Evolutionary conservation across 2,329 filamentous ascomycete genomes (phyloP).

Genomic region (Clarireedia homoeocarpa): DNA sequence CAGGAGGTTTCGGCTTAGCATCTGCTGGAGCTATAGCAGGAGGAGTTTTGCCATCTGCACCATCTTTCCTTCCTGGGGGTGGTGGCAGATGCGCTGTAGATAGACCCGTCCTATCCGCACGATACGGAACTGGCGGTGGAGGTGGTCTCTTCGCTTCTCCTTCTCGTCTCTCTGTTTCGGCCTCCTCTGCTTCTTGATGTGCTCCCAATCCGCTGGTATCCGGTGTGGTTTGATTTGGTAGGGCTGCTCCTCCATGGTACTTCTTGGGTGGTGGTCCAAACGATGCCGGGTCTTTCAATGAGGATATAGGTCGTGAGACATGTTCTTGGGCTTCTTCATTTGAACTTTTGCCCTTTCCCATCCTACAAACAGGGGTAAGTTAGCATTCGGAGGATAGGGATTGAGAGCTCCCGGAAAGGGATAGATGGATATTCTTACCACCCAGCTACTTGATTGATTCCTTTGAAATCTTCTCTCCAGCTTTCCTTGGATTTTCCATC

Average conservation of each 20-base stretch:
- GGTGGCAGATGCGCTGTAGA: conserved; percentile 50
- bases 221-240: conserved; percentile 25
- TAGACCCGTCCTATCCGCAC: conserved; percentile 52
- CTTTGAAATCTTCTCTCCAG: conserved; percentile 38
- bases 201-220: conserved; percentile 34
- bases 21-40: conserved; percentile 12
- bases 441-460: conserved; percentile 29
- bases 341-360: conserved; percentile 29
- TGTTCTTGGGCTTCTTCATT: conserved; percentile 19
- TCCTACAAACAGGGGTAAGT: conserved; percentile 6
- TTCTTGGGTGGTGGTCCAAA: conserved; percentile 62
- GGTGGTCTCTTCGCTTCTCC: conserved; percentile 23
- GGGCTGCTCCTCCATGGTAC: conserved; percentile 25
- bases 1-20: conserved; percentile 26
- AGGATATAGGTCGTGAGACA: conserved; percentile 42
- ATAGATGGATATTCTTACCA: conserved; percentile 17
- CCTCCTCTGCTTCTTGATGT: conserved; percentile 27
- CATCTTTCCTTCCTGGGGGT: conserved; percentile 43
- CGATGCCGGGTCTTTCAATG: conserved; percentile 53
- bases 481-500: conserved; percentile 42
- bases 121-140: conserved; percentile 50
- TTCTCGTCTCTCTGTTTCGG: conserved; percentile 21
- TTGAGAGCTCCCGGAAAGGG: not conserved
- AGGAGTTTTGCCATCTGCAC: conserved; percentile 23
- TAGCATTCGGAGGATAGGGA: not conserved